Evolutionary conservation across 129 eudicot species (phyloP).

Genomic region (Calendula officinalis): DNA sequence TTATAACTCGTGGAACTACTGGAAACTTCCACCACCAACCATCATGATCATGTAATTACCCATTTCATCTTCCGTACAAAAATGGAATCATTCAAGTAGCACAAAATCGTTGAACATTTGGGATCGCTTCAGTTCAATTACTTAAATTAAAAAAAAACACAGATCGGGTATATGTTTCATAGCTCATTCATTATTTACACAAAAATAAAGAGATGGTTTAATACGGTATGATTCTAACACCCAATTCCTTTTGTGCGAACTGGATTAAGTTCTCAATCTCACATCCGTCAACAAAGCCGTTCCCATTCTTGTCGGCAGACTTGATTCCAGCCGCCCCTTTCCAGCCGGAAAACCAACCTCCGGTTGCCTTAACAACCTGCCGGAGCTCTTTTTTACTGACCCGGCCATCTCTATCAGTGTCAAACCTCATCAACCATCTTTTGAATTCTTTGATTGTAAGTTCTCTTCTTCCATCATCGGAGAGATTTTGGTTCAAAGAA

Average conservation of each 20-base stretch:
- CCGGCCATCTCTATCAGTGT: slow-evolving; percentile 35
- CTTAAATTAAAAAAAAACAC: slow-evolving; percentile 23
- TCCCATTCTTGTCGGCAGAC: slow-evolving; percentile 40
- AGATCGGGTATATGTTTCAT: slow-evolving; percentile 24
- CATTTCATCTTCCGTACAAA: slow-evolving; percentile 16
- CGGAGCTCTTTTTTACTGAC: slow-evolving; percentile 41
- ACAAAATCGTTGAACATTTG: neutral
- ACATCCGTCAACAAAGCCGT: slow-evolving; percentile 36
- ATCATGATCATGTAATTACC: slow-evolving; percentile 19
- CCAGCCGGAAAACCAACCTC: slow-evolving; percentile 44
- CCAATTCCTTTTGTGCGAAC: slow-evolving; percentile 46
- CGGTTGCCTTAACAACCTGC: slow-evolving; percentile 32
- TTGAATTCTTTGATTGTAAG: slow-evolving; percentile 47
- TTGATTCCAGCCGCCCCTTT: slow-evolving; percentile 29
- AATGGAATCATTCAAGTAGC: slow-evolving; percentile 29
- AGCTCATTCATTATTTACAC: slow-evolving; percentile 33
- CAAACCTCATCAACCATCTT: slow-evolving; percentile 45
- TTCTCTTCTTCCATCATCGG: slow-evolving; percentile 37
- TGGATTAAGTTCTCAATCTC: slow-evolving; percentile 42
- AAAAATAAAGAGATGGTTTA: slow-evolving; percentile 23
- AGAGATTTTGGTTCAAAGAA: slow-evolving; percentile 4
- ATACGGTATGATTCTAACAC: slow-evolving; percentile 36
- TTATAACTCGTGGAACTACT: slow-evolving; percentile 89
- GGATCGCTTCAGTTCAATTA: too few species aligned
- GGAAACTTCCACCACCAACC: slow-evolving; percentile 75